Evolutionary conservation across 2,329 filamentous ascomycete genomes (phyloP), one percentile per base, ranked within the genome.

Genomic region (Plectosphaerella cucumerina): DNA sequence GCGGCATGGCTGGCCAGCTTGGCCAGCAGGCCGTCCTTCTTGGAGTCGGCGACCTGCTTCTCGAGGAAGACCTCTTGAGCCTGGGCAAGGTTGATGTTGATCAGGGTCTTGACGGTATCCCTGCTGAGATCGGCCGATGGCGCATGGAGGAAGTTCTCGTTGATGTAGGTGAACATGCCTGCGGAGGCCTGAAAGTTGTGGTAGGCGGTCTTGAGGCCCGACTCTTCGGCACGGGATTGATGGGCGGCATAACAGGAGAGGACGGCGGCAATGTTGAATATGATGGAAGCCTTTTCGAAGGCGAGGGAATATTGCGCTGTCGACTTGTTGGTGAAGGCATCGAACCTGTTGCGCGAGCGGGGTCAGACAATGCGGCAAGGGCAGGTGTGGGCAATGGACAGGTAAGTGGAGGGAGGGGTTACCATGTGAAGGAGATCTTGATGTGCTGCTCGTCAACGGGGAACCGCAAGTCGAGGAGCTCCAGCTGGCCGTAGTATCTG

Each of bases 101-200:
- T 97, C 58, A 99, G 71, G 0, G 90, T 91, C 73, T 97, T 97
- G 62, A 99, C 90, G 0, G 94, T 99, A 47, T 99, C 93, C 54
- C 94, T 78, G 67, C 92, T 97, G 45, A 99, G 73, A 64, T 99
- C 94, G n/a, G 90, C 92, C 9, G 92, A 97, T 1, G 95, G 94
- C 2, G 94, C 94, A 63, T 99, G 94, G 34, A 99, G 76, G 67
- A 99, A 99, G 73, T 99, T 99, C 72, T 99, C 94, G 70, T 99
- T 99, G 74, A 99, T 99, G 64, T 99, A 99, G 49, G 93, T 97
- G 70, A 97, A 99, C 94, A 99, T 99, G 73, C 94, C 94, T 10
- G 94, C 94, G 8, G 93, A 92, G 39, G 94, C 94, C 70, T 99
- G 94, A 73, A 97, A 97, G 18, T 92, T 97, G 70, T 99, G 93